Percentiles rank a stretch among this genome's conserved stretches.
phyloP scores from a whole-genome alignment of 2,329 filamentous ascomycete species.

The Aspergillus calidoustus region DNA sequence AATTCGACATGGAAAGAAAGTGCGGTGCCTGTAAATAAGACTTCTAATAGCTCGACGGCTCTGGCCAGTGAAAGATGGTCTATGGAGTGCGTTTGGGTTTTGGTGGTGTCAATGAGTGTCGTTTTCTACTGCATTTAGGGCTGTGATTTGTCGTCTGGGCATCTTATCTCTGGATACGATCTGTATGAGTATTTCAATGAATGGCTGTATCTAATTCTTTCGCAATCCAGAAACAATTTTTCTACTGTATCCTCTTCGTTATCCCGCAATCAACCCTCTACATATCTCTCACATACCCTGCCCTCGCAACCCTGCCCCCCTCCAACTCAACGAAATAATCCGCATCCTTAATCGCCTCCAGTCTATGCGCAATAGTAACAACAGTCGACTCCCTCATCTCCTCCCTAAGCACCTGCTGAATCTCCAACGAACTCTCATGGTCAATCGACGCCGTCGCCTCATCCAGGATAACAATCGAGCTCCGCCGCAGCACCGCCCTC shows the following conservation, averaged over 20 bases:
- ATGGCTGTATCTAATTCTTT: background rate
- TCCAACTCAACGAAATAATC: constrained; percentile 61
- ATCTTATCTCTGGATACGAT: too few species aligned
- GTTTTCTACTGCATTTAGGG: too few species aligned
- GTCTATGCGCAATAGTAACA: constrained; percentile 67
- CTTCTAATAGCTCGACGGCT: too few species aligned
- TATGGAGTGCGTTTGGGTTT: too few species aligned
- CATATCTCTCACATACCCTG: constrained; percentile 35
- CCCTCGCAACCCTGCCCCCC: constrained; percentile 50
- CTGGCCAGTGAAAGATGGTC: too few species aligned
- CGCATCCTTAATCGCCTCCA: constrained; percentile 65
- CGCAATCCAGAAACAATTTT: background rate
- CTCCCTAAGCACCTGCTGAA: constrained; percentile 42
- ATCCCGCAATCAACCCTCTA: constrained; percentile 1
- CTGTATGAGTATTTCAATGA: too few species aligned
- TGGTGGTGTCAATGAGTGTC: too few species aligned
- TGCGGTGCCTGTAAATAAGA: too few species aligned
- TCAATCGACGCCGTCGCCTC: constrained; percentile 70
- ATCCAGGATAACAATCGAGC: constrained; percentile 67
- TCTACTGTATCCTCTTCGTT: background rate
- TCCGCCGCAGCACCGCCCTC: constrained; percentile 64
- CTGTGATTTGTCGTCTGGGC: too few species aligned
- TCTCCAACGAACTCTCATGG: constrained; percentile 60
- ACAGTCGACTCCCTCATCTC: constrained; percentile 56
- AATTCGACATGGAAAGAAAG: too few species aligned